Evolutionary conservation across 108 stramenopile genomes (phyloP).

Genomic region (Cyclostephanos tholiformis): DNA sequence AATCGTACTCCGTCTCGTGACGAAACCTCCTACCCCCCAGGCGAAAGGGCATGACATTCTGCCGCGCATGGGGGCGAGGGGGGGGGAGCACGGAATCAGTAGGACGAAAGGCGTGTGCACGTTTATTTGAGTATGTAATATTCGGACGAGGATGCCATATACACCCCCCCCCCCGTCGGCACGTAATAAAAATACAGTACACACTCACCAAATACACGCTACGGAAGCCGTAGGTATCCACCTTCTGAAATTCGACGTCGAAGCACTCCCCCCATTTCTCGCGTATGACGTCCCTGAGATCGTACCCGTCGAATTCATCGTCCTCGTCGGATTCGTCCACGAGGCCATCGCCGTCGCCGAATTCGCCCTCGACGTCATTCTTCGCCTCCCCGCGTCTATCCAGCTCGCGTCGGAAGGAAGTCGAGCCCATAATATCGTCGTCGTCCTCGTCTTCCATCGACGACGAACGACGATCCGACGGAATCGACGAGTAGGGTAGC

Average conservation of each 20-base stretch:
- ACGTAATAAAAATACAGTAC: no score
- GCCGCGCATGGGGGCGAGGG: no score
- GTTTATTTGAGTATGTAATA: no score
- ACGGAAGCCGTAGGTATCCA: conserved; percentile 62
- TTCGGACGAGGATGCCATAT: no score
- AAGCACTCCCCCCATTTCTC: conserved; percentile 62
- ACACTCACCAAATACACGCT: conserved; percentile 59
- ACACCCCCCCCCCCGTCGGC: no score
- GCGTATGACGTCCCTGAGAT: conserved; percentile 58
- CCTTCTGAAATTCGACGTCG: conserved; percentile 65
- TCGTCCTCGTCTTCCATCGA: not conserved
- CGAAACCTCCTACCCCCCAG: conserved; percentile 58
- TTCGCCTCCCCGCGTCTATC: conserved; percentile 13
- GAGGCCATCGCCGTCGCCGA: conserved; percentile 30
- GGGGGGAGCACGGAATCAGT: no score
- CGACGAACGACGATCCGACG: not conserved
- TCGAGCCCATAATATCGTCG: conserved; percentile 18
- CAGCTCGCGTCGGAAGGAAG: conserved; percentile 37
- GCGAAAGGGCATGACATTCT: conserved; percentile 67
- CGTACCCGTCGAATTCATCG: conserved; percentile 67
- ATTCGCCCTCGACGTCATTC: conserved; percentile 35
- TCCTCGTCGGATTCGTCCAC: not conserved
- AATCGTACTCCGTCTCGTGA: conserved; percentile 71
- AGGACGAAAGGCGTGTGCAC: no score
- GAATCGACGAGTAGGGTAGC: not conserved